A percentile compares a stretch with the other conserved stretches of the same genome.
These are phyloP conservation scores for Phytophthora parvispora DNA, from an alignment of 352 stramenopile species.

Conservation along the genomic window DNA sequence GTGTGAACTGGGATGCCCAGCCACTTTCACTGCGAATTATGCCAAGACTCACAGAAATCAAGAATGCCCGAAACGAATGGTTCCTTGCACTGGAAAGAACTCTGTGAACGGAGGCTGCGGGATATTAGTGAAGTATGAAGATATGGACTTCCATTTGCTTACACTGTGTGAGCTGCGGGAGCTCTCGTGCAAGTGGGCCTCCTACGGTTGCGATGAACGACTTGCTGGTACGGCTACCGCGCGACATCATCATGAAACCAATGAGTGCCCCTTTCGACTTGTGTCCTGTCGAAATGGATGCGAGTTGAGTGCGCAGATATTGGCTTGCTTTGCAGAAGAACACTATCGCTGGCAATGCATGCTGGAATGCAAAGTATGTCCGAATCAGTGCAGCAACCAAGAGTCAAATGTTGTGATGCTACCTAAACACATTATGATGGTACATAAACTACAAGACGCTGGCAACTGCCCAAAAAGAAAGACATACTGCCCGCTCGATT, in stretches of 20 bases:
- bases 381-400: slow-evolving; percentile 27
- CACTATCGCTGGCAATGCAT: slow-evolving; percentile 83
- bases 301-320: slow-evolving; percentile 43
- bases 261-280: slow-evolving; percentile 64
- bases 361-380: slow-evolving; percentile 52
- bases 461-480: slow-evolving; percentile 55
- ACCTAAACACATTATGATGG: slow-evolving; percentile 49
- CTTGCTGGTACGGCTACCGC: slow-evolving; percentile 53
- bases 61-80: slow-evolving; percentile 62
- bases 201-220: slow-evolving; percentile 51
- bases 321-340: slow-evolving; percentile 57
- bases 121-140: slow-evolving; percentile 46
- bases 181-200: slow-evolving; percentile 62
- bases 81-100: slow-evolving; percentile 45
- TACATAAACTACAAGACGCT: slow-evolving; percentile 51
- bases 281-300: slow-evolving; percentile 68
- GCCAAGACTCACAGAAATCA: slow-evolving; percentile 45
- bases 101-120: slow-evolving; percentile 50
- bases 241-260: slow-evolving; percentile 63
- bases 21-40: slow-evolving; percentile 55
- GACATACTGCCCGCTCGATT: slow-evolving; percentile 60
- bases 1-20: slow-evolving; percentile 50
- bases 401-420: slow-evolving; percentile 7
- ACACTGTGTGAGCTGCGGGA: slow-evolving; percentile 59
- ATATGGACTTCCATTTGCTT: slow-evolving; percentile 71